A percentile compares a stretch with the other conserved stretches of the same genome.
These are phyloP conservation scores for Metschnikowia vanudenii DNA, from an alignment of 805 yeast genomes.

Conservation along the genomic window DNA sequence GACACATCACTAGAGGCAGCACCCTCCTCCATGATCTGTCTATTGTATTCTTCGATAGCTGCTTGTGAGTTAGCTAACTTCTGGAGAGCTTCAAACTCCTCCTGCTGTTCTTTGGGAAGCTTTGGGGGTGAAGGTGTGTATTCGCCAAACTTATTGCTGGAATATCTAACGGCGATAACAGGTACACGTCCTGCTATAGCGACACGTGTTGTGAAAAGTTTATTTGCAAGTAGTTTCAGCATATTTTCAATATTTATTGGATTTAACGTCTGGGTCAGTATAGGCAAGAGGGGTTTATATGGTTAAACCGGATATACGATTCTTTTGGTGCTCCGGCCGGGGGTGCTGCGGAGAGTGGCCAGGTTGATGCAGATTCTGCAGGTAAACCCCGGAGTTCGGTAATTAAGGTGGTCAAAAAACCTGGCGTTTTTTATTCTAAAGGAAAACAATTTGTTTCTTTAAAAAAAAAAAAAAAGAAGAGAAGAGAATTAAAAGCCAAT, in stretches of 20 bases:
- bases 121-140: slow-evolving; percentile 57
- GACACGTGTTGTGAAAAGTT: neutral
- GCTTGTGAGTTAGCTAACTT: slow-evolving; percentile 75
- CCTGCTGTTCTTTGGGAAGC: slow-evolving; percentile 77
- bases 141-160: slow-evolving; percentile 25
- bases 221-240: neutral
- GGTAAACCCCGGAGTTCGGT: slow-evolving; percentile 1
- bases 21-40: slow-evolving; percentile 32
- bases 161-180: slow-evolving; percentile 3
- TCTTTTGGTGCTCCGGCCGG: neutral
- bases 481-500: too few species aligned
- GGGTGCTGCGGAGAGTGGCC: neutral
- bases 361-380: neutral
- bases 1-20: slow-evolving; percentile 12
- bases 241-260: neutral
- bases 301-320: neutral
- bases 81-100: slow-evolving; percentile 87
- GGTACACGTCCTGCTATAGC: neutral
- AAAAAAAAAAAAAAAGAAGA: neutral
- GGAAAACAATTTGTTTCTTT: too few species aligned
- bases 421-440: neutral
- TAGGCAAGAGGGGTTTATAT: neutral
- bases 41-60: slow-evolving; percentile 73
- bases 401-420: neutral
- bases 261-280: neutral